Conservation (phyloP, 2,329 filamentous ascomycete species). For the Calonectria henricotiae region DNA sequence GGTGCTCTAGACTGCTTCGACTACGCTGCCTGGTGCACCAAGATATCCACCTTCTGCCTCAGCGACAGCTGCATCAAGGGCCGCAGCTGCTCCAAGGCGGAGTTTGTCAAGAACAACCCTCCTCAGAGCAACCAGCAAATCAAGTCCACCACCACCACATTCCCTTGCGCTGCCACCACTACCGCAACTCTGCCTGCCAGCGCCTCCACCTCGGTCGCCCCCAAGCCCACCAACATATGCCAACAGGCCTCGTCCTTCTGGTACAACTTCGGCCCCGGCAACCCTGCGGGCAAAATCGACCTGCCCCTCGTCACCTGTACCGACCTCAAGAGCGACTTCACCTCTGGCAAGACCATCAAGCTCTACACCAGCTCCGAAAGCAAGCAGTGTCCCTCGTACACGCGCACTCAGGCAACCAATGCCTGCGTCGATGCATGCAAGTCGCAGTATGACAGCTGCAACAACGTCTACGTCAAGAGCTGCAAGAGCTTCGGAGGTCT, state of each 20-base stretch:
- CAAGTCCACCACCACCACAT: conserved; percentile 57
- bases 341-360: conserved; percentile 65
- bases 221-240: conserved; percentile 69
- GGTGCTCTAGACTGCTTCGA: conserved; percentile 67
- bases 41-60: conserved; percentile 64
- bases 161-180: conserved; percentile 55
- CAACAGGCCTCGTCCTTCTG: conserved; percentile 70
- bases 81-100: conserved; percentile 60
- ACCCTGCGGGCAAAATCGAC: conserved; percentile 68
- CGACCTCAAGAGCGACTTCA: conserved; percentile 64
- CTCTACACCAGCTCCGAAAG: conserved; percentile 66
- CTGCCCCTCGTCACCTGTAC: conserved; percentile 72
- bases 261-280: conserved; percentile 79
- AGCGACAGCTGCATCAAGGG: conserved; percentile 35
- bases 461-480: conserved; percentile 66
- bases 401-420: conserved; percentile 55
- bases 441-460: conserved; percentile 68
- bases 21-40: conserved; percentile 68
- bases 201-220: conserved; percentile 59
- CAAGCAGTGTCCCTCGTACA: conserved; percentile 64
- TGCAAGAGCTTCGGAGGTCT: conserved; percentile 59
- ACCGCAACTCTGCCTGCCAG: conserved; percentile 55
- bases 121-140: conserved; percentile 58
- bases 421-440: conserved; percentile 71
- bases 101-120: conserved; percentile 61